Percentiles rank a stretch among this genome's conserved stretches.
These are phyloP conservation scores for Phytophthora parvispora DNA, from an alignment of 352 stramenopile species.

Conservation along the genomic window DNA sequence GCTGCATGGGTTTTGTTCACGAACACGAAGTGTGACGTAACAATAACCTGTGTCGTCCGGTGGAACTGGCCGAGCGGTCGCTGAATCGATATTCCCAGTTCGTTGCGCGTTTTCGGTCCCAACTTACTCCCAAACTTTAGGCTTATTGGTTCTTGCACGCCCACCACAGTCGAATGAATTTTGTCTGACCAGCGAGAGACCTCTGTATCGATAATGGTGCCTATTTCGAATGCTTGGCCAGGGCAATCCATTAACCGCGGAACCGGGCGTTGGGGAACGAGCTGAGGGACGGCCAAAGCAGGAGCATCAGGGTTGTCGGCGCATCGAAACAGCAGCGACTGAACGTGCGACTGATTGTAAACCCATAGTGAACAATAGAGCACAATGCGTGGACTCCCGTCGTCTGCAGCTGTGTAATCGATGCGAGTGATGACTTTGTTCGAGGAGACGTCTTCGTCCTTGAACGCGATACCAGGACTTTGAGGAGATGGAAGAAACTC, in stretches of 20 bases:
- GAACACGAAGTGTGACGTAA: conserved; percentile 89
- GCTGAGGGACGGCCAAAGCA: conserved; percentile 65
- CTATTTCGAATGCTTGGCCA: conserved; percentile 87
- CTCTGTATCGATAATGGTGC: conserved; percentile 87
- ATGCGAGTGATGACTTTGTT: conserved; percentile 80
- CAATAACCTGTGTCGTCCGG: conserved; percentile 86
- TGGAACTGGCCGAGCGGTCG: conserved; percentile 89
- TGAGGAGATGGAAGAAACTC: conserved; percentile 78
- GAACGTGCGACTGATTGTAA: conserved; percentile 92
- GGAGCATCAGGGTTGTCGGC: conserved; percentile 59
- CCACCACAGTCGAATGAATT: conserved; percentile 88
- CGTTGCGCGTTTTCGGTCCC: conserved; percentile 72
- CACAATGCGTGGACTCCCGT: conserved; percentile 86
- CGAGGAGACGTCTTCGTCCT: conserved; percentile 71
- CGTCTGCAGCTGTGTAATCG: conserved; percentile 86
- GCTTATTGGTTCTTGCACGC: conserved; percentile 84
- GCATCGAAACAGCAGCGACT: conserved; percentile 81
- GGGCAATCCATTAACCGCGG: conserved; percentile 89
- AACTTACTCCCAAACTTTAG: conserved; percentile 83
- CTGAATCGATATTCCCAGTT: conserved; percentile 90
- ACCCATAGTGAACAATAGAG: conserved; percentile 89
- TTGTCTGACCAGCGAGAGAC: conserved; percentile 89
- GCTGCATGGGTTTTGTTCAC: conserved; percentile 84
- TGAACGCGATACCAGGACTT: conserved; percentile 63
- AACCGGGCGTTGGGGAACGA: conserved; percentile 74